These are phyloP conservation scores for Rhodotorula diobovata DNA, from an alignment of 768 basidiomycete species.

Conservation along the genomic window DNA sequence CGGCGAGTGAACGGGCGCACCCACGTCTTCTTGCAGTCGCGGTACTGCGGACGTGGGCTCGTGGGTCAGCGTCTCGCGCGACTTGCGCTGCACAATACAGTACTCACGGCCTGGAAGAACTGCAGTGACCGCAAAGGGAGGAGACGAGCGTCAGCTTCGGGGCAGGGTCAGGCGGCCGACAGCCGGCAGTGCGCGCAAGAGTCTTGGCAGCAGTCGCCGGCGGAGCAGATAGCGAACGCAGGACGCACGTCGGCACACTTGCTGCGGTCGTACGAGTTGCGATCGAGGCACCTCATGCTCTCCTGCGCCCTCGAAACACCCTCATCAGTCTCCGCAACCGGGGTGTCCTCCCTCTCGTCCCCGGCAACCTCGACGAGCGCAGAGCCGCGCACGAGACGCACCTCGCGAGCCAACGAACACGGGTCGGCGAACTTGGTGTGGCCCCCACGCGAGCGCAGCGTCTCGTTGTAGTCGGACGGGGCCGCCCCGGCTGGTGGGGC, in stretches of 20 bases:
- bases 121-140: neutral
- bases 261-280: constrained; percentile 27
- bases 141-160: neutral
- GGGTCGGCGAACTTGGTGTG: constrained; percentile 27
- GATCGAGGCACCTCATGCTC: constrained; percentile 32
- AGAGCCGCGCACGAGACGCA: neutral
- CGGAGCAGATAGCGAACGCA: too few relatives aligned
- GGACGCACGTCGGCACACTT: constrained; percentile 27
- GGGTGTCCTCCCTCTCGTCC: neutral
- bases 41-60: constrained; percentile 5
- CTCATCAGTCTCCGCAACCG: neutral
- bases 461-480: constrained; percentile 17
- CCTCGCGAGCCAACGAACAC: constrained; percentile 22
- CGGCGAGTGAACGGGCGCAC: neutral
- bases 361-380: too few relatives aligned
- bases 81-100: rapidly evolving
- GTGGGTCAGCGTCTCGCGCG: neutral
- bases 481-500: neutral
- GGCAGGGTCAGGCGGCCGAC: too few relatives aligned
- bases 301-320: constrained; percentile 12
- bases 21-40: constrained; percentile 36
- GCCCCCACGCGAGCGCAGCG: constrained; percentile 12
- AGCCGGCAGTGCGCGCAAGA: too few relatives aligned
- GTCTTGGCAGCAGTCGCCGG: rapidly evolving
- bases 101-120: constrained; percentile 34